A percentile compares a stretch with the other conserved stretches of the same genome.
These are phyloP conservation scores for Boechera divaricarpa DNA, from an alignment of 345 rosid genomes.

Conservation along the genomic window DNA sequence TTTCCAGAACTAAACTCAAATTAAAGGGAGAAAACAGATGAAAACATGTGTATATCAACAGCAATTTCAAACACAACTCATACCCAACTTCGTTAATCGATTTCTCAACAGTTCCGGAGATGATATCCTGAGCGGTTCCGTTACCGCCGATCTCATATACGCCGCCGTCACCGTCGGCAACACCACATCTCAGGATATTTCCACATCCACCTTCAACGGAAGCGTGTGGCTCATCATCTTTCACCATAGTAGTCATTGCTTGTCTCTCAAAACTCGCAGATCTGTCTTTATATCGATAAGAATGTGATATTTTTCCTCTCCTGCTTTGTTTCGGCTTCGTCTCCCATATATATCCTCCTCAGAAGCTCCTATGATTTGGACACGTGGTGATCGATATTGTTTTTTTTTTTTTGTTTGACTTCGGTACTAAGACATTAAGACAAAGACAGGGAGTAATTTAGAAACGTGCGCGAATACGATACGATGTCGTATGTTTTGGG, in stretches of 20 bases:
- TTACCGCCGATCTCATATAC: constrained; percentile 34
- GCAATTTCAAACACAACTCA: constrained; percentile 6
- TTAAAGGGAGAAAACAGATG: not conserved
- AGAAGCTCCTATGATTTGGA: constrained; percentile 9
- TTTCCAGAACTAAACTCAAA: constrained; percentile 3
- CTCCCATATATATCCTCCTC: constrained; percentile 17
- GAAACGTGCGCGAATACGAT: constrained; percentile 33
- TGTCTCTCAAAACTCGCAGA: not conserved
- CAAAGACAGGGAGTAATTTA: not conserved
- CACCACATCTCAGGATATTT: not conserved
- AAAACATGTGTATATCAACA: constrained; percentile 18
- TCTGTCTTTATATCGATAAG: constrained; percentile 4
- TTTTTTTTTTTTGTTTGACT: constrained; percentile 15
- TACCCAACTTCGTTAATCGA: constrained; percentile 43
- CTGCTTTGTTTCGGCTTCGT: not conserved
- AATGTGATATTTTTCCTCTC: not conserved
- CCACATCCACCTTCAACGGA: constrained; percentile 12
- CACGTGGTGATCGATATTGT: not conserved
- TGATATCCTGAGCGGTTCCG: constrained; percentile 22
- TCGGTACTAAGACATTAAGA: not conserved
- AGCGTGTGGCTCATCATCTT: constrained; percentile 42
- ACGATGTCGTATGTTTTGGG: not conserved
- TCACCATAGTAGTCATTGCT: constrained; percentile 24
- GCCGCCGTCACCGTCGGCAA: constrained; percentile 29
- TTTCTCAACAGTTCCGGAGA: constrained; percentile 50